Evolutionary conservation across 2,329 filamentous ascomycete species (phyloP).

Genomic region (Penicillium janthinellum): DNA sequence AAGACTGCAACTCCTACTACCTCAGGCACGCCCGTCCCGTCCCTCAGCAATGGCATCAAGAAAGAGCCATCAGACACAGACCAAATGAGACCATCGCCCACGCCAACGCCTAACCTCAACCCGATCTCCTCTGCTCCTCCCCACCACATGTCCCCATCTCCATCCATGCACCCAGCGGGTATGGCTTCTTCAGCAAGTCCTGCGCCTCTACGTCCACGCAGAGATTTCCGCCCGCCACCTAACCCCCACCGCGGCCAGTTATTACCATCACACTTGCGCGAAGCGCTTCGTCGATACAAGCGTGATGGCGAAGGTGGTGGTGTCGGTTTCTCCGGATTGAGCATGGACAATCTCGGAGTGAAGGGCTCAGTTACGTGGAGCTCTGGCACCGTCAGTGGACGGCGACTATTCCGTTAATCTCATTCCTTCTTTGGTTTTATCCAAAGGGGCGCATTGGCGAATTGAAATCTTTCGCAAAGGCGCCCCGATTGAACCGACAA

Average conservation of each 20-base stretch:
- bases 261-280: constrained; percentile 52
- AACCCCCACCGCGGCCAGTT: constrained; percentile 52
- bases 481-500: background rate
- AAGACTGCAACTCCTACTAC: constrained; percentile 20
- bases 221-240: constrained; percentile 41
- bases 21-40: constrained; percentile 14
- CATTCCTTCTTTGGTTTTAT: constrained; percentile 4
- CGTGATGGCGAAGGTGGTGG: constrained; percentile 52
- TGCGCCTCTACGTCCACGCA: constrained; percentile 25
- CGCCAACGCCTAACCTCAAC: constrained; percentile 13
- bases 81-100: constrained; percentile 15
- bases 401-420: constrained; percentile 46
- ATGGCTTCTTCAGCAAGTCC: constrained; percentile 11
- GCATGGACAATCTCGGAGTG: constrained; percentile 48
- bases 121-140: constrained; percentile 11
- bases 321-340: constrained; percentile 51
- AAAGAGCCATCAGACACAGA: constrained; percentile 27
- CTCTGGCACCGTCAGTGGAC: constrained; percentile 44
- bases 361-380: constrained; percentile 48
- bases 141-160: constrained; percentile 13
- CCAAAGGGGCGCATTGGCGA: constrained; percentile 5
- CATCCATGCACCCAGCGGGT: constrained; percentile 3
- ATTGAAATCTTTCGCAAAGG: background rate
- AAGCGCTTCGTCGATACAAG: constrained; percentile 52
- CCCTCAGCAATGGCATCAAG: constrained; percentile 26